Base-by-base conservation (phyloP, 1,139 yeast species). In the Blastobotrys raffinosifermentans region DNA sequence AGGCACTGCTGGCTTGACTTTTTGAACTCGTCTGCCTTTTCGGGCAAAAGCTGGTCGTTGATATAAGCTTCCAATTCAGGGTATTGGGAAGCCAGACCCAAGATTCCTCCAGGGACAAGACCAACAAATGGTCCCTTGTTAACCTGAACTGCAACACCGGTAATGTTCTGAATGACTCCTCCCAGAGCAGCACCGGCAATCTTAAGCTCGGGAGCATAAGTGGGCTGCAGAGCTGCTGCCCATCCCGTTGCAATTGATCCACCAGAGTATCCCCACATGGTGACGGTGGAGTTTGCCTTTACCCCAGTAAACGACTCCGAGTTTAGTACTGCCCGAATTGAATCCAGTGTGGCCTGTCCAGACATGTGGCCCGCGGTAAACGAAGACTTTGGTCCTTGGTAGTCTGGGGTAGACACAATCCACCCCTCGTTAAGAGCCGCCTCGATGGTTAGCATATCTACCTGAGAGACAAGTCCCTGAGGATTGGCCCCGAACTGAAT, bases 161-260 rank as follows among this genome's bases (percentile, higher is more conserved):
- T 38, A 16, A 49, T 31, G 31, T 53, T 49, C 23, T 43, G 44
- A n/a, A 50, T 45, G 33, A 39, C 41, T 2, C 54, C 55, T 16
- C 54, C 54, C 20, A 49, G 32, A 16, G 47, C 49, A 13, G 41
- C 41, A 8, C 48, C 50, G 10, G 35, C 43, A 22, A 49, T 33
- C 11, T 34, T 30, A 7, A 48, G 29, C 17, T 56, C 60, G 3
- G 60, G 59, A 5, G 61, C 58, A 32, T 57, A 57, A n/a, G 41
- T 18, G 3, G 35, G 36, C 26, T 50, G 53, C 18, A 55, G 37
- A 43, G 55, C 56, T 5, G 53, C 53, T 5, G 60, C 61, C 55
- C 55, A 51, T 17, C 55, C 61, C 8, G 57, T 32, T 6, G 61
- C 57, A 13, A 47, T 35, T 3, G 55, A 49, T 16, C 57, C 61